phyloP scores from a whole-genome alignment of 805 yeast species.

The Schwanniomyces sp. region DNA sequence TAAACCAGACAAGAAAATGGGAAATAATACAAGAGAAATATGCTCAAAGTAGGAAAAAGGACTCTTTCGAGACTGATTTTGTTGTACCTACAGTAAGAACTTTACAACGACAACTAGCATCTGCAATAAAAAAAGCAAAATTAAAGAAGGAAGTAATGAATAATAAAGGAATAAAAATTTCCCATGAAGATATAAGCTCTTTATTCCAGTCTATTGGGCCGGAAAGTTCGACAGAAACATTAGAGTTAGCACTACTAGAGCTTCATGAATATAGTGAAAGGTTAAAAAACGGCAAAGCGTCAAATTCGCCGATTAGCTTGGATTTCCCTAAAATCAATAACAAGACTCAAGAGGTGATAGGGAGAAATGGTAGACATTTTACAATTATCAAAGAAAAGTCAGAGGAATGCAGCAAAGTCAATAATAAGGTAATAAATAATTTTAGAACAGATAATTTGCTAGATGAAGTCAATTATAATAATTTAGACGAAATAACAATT shows the following conservation, averaged over 20 bases:
- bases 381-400: neutral
- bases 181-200: slow-evolving; percentile 7
- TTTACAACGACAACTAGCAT: slow-evolving; percentile 33
- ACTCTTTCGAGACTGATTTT: slow-evolving; percentile 4
- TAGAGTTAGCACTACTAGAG: slow-evolving; percentile 27
- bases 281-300: slow-evolving; percentile 22
- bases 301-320: slow-evolving; percentile 1
- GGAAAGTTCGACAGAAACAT: slow-evolving; percentile 22
- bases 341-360: neutral
- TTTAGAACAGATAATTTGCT: neutral
- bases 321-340: neutral
- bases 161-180: slow-evolving; percentile 9
- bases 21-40: slow-evolving; percentile 27
- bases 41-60: slow-evolving; percentile 14
- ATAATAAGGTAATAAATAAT: neutral
- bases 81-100: slow-evolving; percentile 37
- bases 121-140: slow-evolving; percentile 30
- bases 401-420: neutral
- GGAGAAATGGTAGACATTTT: neutral
- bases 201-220: slow-evolving; percentile 13
- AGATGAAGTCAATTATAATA: neutral
- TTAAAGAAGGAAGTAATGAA: slow-evolving; percentile 4
- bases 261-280: slow-evolving; percentile 32
- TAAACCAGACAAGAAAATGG: slow-evolving; percentile 37
- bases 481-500: neutral